These are phyloP conservation scores for Penicillium oxalicum DNA, from an alignment of 2,329 filamentous ascomycete genomes.

Conservation along the genomic window DNA sequence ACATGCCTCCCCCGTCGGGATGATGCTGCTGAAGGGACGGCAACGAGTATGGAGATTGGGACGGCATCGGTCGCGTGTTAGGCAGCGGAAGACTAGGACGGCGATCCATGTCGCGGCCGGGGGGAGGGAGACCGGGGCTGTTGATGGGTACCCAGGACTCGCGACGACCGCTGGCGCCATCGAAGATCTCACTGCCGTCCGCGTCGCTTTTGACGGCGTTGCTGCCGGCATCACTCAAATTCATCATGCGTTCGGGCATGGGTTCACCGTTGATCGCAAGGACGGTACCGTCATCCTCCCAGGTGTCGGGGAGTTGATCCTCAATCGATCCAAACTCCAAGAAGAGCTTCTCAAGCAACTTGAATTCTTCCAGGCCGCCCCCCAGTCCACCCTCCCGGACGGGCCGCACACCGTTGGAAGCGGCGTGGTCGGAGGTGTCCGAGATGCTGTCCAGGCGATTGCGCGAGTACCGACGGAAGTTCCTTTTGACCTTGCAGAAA, in stretches of 20 bases:
- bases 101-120: constrained; percentile 29
- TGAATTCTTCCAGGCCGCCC: constrained; percentile 36
- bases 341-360: constrained; percentile 38
- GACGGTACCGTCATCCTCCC: constrained; percentile 30
- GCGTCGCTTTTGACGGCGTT: constrained; percentile 38
- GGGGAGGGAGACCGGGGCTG: constrained; percentile 29
- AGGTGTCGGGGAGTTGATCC: constrained; percentile 32
- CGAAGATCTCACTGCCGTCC: constrained; percentile 26
- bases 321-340: constrained; percentile 36
- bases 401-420: constrained; percentile 26
- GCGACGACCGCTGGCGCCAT: constrained; percentile 31
- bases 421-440: constrained; percentile 23
- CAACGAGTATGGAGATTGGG: constrained; percentile 31
- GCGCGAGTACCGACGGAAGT: constrained; percentile 32
- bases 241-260: constrained; percentile 28
- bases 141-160: constrained; percentile 41
- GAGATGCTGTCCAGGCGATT: constrained; percentile 25
- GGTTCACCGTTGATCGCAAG: constrained; percentile 16
- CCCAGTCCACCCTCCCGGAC: constrained; percentile 30
- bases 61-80: constrained; percentile 28
- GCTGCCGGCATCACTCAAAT: constrained; percentile 37
- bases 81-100: constrained; percentile 37
- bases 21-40: constrained; percentile 33
- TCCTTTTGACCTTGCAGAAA: constrained; percentile 35
- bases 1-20: constrained; percentile 23